Base-by-base conservation (phyloP, 2,329 filamentous ascomycete genomes). In the Colletotrichum sp. region DNA sequence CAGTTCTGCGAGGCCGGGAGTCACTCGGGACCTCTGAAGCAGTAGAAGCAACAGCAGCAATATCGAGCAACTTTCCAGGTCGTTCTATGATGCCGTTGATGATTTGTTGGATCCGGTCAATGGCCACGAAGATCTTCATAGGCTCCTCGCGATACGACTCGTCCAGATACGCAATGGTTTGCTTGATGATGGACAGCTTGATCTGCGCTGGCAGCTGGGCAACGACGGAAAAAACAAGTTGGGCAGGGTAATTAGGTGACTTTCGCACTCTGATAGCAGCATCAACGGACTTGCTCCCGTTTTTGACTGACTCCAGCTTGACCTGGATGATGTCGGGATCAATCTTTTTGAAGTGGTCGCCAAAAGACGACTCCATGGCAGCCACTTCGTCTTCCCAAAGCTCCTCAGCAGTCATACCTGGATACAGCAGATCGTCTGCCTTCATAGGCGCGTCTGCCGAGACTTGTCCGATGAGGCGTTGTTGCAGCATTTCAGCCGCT, bases 91-190 rank as follows among this genome's bases (percentile, higher is more conserved):
- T 95, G n/a, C 86, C 86, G 74, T 95, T 93, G 77, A 98, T 92
- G 79, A 96, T 93, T 78, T 94, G 92, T 82, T 99, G 96, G 6
- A 99, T 86, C 96, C 96, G 99, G 85, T 98, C 96, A 68, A 96
- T 90, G 15, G 98, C 89, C 78, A 95, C 95, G 84, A 96, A 99
- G 15, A 98, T 91, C 82, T 92, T 92, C 94, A 98, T 98, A 52
- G 95, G 95, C 81, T 98, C 95, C 28, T 95, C 96, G 16, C 93
- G 86, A 34, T 98, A 89, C 32, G 92, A 92, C 66, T 93, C 90
- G 66, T 92, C 87, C 3, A 96, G 93, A 81, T 96, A 92, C 6
- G 91, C 88, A 7, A 98, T 87, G 3, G 93, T 92, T 84, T 94
- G 93, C 79, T 95, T 93, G 80, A 97, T 92, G 49, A 98, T 93